phyloP scores from a whole-genome alignment of 345 rosid species.

The Kernera saxatilis region DNA sequence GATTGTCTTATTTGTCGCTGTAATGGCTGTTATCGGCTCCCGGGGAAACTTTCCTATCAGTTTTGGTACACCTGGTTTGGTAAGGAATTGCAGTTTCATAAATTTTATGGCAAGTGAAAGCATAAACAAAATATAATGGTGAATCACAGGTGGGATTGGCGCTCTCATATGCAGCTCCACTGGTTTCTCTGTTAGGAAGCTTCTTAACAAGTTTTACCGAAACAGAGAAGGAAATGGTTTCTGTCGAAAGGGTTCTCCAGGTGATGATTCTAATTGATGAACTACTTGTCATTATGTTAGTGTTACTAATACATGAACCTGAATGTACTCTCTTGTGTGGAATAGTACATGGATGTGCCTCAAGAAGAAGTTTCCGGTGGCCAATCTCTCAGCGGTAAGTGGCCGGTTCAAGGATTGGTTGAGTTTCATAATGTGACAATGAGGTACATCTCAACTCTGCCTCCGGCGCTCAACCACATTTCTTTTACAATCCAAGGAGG shows the following conservation, averaged over 20 bases:
- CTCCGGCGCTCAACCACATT: slow-evolving; percentile 56
- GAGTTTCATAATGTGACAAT: slow-evolving; percentile 72
- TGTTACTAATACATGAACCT: slow-evolving; percentile 10
- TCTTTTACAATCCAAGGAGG: slow-evolving; percentile 65
- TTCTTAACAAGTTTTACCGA: slow-evolving; percentile 90
- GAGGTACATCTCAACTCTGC: slow-evolving; percentile 70
- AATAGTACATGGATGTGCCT: slow-evolving; percentile 82
- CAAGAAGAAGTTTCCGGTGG: slow-evolving; percentile 61
- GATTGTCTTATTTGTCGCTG: slow-evolving; percentile 65
- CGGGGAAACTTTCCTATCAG: slow-evolving; percentile 50
- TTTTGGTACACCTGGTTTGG: slow-evolving; percentile 92
- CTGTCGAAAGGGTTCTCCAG: slow-evolving; percentile 84
- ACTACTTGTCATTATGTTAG: not conserved
- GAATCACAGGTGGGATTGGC: slow-evolving; percentile 79
- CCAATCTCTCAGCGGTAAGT: slow-evolving; percentile 41
- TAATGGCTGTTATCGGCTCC: slow-evolving; percentile 77
- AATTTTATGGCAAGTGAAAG: not conserved
- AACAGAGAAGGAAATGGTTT: slow-evolving; percentile 95
- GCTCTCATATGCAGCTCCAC: slow-evolving; percentile 84
- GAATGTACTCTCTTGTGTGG: not conserved
- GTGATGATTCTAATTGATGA: slow-evolving; percentile 29
- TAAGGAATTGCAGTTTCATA: slow-evolving; percentile 28
- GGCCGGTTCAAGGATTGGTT: slow-evolving; percentile 73
- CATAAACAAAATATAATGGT: not conserved
- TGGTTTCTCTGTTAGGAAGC: slow-evolving; percentile 77